Base-by-base conservation (phyloP, 495 filamentous ascomycete genomes). In the Daldinia vernicosa region DNA sequence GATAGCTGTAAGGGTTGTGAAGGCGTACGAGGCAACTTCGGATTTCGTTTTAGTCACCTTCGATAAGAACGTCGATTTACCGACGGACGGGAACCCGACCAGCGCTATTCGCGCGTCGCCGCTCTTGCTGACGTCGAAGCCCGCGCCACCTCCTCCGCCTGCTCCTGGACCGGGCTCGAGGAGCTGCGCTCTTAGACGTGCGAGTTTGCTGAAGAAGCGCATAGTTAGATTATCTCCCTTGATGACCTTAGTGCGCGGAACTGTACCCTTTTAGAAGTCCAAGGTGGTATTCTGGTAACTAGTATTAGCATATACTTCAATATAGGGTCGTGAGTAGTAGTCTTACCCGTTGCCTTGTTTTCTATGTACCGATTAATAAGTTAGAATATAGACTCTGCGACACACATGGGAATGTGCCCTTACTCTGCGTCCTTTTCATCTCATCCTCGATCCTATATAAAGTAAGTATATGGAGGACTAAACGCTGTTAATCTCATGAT, bases 31-130 rank as follows among this genome's bases (percentile, higher is more conserved):
- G 2, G 96, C 96, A 33, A 98, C 93, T 79, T 97, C 95, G 69
- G 93, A 95, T 79, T 93, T 96, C 28, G 96, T 99, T 80, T 98
- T 98, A 61, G 96, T 99, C 81, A 99, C 97, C 77, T 99, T 98
- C 64, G 96, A 98, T 30, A 99, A 81, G 75, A 99, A 98, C 0
- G 96, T 99, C 8, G 96, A 99, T 82, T 99, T 99, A 75, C 96
- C 96, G 51, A 99, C 96, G 1, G 96, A 99, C 0, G 96, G 96
- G 70, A 99, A 98, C 45, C 96, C 96, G 58, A 99, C 96, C 15
- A 99, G 88, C 1, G 96, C 95, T 77, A 99, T 98, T 63, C 96
- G 91, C 0, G 96, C 96, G 83, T 99, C 96, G 70, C 96, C 96
- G 73, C 89, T 93, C 80, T 99, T 99, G 79, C 90, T 94, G 47